Percentiles rank a stretch among this genome's conserved stretches.
phyloP scores from a whole-genome alignment of 2,329 filamentous ascomycete species.

The Domatiomyces globalis region DNA sequence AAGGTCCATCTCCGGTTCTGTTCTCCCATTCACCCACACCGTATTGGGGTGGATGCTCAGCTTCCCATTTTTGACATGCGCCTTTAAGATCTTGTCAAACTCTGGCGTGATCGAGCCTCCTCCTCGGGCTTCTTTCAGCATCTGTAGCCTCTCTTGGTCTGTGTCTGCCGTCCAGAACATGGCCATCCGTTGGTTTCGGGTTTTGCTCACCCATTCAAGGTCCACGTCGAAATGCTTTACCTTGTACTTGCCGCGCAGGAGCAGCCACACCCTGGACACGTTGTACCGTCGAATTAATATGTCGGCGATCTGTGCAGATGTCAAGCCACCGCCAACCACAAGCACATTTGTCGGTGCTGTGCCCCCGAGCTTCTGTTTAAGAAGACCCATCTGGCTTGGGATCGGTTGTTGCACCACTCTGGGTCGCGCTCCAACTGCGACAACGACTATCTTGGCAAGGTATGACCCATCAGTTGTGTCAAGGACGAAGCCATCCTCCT shows the following conservation, averaged over 20 bases:
- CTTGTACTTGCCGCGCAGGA: constrained; percentile 46
- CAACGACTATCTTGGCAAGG: constrained; percentile 49
- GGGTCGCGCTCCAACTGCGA: constrained; percentile 45
- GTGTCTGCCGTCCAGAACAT: constrained; percentile 63
- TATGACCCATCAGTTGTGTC: constrained; percentile 39
- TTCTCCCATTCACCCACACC: constrained; percentile 33
- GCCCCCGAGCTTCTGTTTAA: constrained; percentile 40
- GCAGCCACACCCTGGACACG: constrained; percentile 52
- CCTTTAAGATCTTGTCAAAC: constrained; percentile 52
- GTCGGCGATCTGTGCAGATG: constrained; percentile 59
- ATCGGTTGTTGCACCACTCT: constrained; percentile 23
- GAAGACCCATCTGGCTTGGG: constrained; percentile 11
- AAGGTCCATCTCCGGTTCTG: constrained; percentile 41
- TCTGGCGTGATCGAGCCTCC: constrained; percentile 63
- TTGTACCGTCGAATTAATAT: constrained; percentile 46
- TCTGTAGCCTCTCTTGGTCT: constrained; percentile 53
- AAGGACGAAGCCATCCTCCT: constrained; percentile 46
- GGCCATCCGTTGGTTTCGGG: constrained; percentile 62
- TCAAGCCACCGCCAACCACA: constrained; percentile 61
- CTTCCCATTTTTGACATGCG: constrained; percentile 39
- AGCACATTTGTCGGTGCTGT: constrained; percentile 39
- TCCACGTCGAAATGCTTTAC: constrained; percentile 68
- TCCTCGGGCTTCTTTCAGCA: constrained; percentile 51
- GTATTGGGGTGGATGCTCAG: constrained; percentile 47
- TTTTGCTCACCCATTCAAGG: constrained; percentile 69